phyloP scores from a whole-genome alignment of 1,139 yeast species.

The Scheffersomyces stambukii region DNA sequence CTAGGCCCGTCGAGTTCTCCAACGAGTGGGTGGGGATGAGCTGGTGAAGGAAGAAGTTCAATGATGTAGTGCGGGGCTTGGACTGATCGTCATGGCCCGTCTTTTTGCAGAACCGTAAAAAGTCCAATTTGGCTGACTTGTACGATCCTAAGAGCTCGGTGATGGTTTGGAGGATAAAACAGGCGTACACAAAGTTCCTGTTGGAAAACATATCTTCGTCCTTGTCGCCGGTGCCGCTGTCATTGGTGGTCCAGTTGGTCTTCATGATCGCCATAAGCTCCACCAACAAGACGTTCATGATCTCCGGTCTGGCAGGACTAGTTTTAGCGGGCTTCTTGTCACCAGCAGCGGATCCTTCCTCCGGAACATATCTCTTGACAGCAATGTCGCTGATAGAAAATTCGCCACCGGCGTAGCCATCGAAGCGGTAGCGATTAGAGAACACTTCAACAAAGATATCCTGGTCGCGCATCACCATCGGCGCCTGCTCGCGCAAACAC shows the following conservation, averaged over 20 bases:
- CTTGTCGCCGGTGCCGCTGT: slow-evolving; percentile 14
- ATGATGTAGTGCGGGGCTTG: slow-evolving; percentile 69
- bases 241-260: slow-evolving; percentile 40
- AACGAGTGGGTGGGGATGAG: slow-evolving; percentile 56
- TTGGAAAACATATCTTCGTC: slow-evolving; percentile 33
- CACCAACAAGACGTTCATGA: slow-evolving; percentile 56
- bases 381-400: slow-evolving; percentile 15
- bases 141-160: slow-evolving; percentile 77
- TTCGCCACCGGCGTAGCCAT: slow-evolving; percentile 37
- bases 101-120: slow-evolving; percentile 71
- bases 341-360: slow-evolving; percentile 22
- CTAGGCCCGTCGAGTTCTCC: slow-evolving; percentile 23
- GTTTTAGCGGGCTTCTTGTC: slow-evolving; percentile 22
- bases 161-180: slow-evolving; percentile 63
- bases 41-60: slow-evolving; percentile 75
- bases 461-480: slow-evolving; percentile 59
- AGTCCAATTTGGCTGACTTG: slow-evolving; percentile 76
- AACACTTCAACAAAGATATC: slow-evolving; percentile 50
- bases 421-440: slow-evolving; percentile 45
- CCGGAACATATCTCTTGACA: slow-evolving; percentile 9
- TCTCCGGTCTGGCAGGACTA: slow-evolving; percentile 44
- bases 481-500: slow-evolving; percentile 52
- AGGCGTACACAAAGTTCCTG: slow-evolving; percentile 55
- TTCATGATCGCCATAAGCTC: slow-evolving; percentile 60
- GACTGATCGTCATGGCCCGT: slow-evolving; percentile 23